A percentile compares a stretch with the other conserved stretches of the same genome.
Evolutionary conservation across 129 eudicot species (phyloP).

Genomic region (Pseudognaphalium luteoalbum): DNA sequence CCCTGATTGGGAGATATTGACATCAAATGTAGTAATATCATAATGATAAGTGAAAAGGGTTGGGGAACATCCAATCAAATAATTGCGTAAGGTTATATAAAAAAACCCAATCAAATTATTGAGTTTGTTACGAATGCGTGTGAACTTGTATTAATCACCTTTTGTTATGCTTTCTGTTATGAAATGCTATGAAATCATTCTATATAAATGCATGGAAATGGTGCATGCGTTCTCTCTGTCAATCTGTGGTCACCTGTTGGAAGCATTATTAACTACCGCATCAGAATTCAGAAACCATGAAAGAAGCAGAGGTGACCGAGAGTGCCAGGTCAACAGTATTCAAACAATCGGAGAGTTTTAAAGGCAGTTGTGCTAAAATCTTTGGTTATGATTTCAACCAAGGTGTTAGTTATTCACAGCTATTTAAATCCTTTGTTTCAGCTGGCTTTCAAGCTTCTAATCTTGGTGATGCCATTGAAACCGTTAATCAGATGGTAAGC

Average conservation of each 20-base stretch:
- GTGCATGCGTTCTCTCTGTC: not conserved
- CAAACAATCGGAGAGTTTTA: constrained; percentile 73
- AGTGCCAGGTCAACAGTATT: constrained; percentile 57
- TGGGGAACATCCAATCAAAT: not conserved
- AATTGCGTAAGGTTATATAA: not conserved
- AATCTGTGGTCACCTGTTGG: not conserved
- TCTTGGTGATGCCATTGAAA: constrained; percentile 81
- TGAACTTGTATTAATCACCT: not conserved
- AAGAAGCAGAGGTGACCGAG: constrained; percentile 38
- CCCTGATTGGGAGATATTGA: not conserved
- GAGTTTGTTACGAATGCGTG: not conserved
- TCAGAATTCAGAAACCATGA: not conserved
- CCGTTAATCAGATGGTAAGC: constrained; percentile 82
- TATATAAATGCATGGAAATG: not conserved
- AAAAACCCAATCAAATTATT: not conserved
- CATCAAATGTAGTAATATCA: not conserved
- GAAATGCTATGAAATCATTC: not conserved
- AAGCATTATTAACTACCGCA: not conserved
- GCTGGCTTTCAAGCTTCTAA: constrained; percentile 97
- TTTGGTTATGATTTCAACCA: constrained; percentile 85
- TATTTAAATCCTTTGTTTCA: constrained; percentile 56
- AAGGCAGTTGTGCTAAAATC: constrained; percentile 57
- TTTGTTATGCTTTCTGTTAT: not conserved
- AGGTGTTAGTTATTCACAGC: constrained; percentile 55
- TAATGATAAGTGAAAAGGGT: not conserved